Conservation (phyloP, 441 rosid species). For the Hypseocharis bilobata region DNA sequence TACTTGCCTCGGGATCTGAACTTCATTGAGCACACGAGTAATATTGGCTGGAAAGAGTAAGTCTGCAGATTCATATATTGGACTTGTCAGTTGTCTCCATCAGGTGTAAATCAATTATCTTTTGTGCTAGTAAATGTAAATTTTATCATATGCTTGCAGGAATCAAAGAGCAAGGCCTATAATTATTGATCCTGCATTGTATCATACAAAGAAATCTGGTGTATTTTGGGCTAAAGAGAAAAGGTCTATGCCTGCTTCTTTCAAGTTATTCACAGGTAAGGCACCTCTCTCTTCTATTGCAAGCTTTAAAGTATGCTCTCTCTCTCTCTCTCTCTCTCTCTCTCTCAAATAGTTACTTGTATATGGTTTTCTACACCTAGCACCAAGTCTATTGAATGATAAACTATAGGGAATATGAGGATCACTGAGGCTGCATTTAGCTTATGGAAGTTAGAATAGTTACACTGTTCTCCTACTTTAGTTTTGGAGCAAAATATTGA, state of each 20-base stretch:
- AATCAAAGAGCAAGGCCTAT: constrained; percentile 78
- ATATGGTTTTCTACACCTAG: no score
- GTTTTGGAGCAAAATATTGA: not conserved
- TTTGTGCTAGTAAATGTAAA: not conserved
- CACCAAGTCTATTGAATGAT: no score
- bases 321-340: not conserved
- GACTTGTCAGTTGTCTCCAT: not conserved
- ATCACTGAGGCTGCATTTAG: not conserved
- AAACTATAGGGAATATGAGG: not conserved
- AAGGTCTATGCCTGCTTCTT: constrained; percentile 71
- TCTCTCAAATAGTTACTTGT: no score
- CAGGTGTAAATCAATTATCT: not conserved
- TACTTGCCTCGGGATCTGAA: constrained; percentile 82
- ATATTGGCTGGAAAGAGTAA: constrained; percentile 92
- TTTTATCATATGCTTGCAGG: constrained; percentile 32
- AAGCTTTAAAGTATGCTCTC: not conserved
- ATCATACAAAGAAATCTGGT: constrained; percentile 67
- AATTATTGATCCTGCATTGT: constrained; percentile 76
- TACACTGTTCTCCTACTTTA: not conserved
- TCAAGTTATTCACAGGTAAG: constrained; percentile 71
- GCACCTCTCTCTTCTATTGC: constrained; percentile 1
- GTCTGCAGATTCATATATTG: constrained; percentile 21
- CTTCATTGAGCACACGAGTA: constrained; percentile 82
- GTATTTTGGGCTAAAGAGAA: constrained; percentile 84
- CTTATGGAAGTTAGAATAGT: not conserved